These are phyloP conservation scores for Spirogloea muscicola DNA, from an alignment of 139 green algal species.

Conservation along the genomic window DNA sequence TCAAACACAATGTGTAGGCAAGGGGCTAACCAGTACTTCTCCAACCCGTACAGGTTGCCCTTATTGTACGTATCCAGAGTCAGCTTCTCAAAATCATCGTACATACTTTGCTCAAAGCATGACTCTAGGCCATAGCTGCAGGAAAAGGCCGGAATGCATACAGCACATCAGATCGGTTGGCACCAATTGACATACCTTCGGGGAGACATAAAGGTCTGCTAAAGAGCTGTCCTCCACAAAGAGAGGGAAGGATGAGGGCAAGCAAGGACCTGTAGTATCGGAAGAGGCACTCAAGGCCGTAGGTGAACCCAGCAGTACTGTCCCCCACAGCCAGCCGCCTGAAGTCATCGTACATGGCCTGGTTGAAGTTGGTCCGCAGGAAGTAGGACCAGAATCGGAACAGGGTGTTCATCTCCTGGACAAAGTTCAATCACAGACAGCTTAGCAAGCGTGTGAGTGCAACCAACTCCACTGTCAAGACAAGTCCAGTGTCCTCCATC, in stretches of 20 bases:
- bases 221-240: neutral
- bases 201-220: too few relatives aligned
- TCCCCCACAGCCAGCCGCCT: slow-evolving; percentile 59
- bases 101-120: slow-evolving; percentile 65
- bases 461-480: too few relatives aligned
- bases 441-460: neutral
- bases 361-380: slow-evolving; percentile 85
- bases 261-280: slow-evolving; percentile 57
- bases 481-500: too few relatives aligned
- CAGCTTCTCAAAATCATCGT: slow-evolving; percentile 82
- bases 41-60: slow-evolving; percentile 87
- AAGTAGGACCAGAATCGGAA: slow-evolving; percentile 98
- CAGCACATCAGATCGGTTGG: neutral
- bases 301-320: slow-evolving; percentile 67
- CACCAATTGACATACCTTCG: neutral
- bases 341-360: slow-evolving; percentile 70
- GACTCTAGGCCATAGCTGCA: slow-evolving; percentile 89
- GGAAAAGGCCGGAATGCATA: neutral
- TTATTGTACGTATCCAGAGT: slow-evolving; percentile 64
- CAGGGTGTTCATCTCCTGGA: slow-evolving; percentile 91
- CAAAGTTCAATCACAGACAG: neutral
- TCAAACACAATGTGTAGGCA: too few relatives aligned
- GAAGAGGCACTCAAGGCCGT: slow-evolving; percentile 96
- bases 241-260: neutral
- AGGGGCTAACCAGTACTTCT: slow-evolving; percentile 84